Conservation (phyloP, 164 flowering plant species). For the Hamamelis virginiana region DNA sequence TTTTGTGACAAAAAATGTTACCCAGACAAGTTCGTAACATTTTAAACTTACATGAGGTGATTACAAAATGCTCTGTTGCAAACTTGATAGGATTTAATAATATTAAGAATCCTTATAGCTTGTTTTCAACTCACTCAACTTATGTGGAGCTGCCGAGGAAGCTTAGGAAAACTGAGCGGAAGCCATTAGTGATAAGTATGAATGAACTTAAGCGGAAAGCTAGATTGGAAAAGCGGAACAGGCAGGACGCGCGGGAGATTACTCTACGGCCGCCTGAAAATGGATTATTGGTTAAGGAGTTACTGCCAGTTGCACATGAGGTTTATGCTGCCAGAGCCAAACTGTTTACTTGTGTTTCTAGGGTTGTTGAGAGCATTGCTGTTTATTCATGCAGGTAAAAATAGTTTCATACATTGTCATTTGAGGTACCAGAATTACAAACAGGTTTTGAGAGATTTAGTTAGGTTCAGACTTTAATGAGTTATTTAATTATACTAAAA, state of each 20-base stretch:
- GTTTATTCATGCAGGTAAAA: slow-evolving; percentile 56
- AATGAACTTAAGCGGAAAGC: slow-evolving; percentile 58
- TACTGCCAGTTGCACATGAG: slow-evolving; percentile 56
- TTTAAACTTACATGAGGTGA: background rate
- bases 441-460: background rate
- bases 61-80: background rate
- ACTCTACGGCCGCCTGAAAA: slow-evolving; percentile 50
- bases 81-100: background rate
- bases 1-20: no score
- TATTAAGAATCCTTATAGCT: background rate
- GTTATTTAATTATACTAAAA: no score
- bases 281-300: slow-evolving; percentile 55
- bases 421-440: background rate
- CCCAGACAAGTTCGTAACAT: background rate
- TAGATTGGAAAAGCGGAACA: slow-evolving; percentile 37
- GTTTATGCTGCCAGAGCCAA: slow-evolving; percentile 46
- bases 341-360: slow-evolving; percentile 45
- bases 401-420: background rate
- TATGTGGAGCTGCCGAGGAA: slow-evolving; percentile 38
- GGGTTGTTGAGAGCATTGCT: slow-evolving; percentile 29
- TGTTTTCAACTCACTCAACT: slow-evolving; percentile 22
- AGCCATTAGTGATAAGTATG: slow-evolving; percentile 46
- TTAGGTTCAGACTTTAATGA: no score
- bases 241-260: slow-evolving; percentile 36
- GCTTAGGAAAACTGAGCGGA: slow-evolving; percentile 44